Evolutionary conservation across 2,329 filamentous ascomycete species (phyloP).

Genomic region (Pyrenochaeta sp.): DNA sequence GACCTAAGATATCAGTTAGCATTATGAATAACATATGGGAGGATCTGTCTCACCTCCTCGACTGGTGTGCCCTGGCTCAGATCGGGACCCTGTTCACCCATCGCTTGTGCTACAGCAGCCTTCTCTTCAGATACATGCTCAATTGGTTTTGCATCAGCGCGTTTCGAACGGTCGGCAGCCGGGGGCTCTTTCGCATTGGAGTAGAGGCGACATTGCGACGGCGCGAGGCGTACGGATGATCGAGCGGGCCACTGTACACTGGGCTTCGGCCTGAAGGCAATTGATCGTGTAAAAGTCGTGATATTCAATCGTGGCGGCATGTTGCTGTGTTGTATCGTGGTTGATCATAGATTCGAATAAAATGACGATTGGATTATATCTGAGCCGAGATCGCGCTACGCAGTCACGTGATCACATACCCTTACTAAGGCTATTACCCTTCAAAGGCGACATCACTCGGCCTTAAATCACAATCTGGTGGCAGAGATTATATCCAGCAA

Average conservation of each 20-base stretch:
- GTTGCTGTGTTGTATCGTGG: constrained; percentile 25
- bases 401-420: constrained; percentile 22
- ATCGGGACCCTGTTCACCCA: constrained; percentile 67
- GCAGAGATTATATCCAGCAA: no score
- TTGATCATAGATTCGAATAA: constrained; percentile 15
- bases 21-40: not conserved
- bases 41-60: constrained; percentile 62
- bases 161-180: constrained; percentile 39
- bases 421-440: no score
- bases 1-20: constrained; percentile 57
- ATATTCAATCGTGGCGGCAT: constrained; percentile 52
- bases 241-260: constrained; percentile 40
- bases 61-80: constrained; percentile 72
- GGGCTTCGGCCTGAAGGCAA: constrained; percentile 42
- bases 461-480: no score
- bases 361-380: constrained; percentile 25
- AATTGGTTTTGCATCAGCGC: constrained; percentile 50
- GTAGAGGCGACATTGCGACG: constrained; percentile 41
- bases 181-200: constrained; percentile 44
- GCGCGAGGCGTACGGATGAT: constrained; percentile 25
- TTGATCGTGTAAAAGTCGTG: constrained; percentile 39
- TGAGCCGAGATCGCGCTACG: constrained; percentile 16
- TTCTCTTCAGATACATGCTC: constrained; percentile 73
- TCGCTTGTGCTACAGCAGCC: constrained; percentile 66
- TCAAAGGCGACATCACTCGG: no score